phyloP scores from a whole-genome alignment of 371 early-diverging fungal genomes.

The Rhizopus delemar region DNA sequence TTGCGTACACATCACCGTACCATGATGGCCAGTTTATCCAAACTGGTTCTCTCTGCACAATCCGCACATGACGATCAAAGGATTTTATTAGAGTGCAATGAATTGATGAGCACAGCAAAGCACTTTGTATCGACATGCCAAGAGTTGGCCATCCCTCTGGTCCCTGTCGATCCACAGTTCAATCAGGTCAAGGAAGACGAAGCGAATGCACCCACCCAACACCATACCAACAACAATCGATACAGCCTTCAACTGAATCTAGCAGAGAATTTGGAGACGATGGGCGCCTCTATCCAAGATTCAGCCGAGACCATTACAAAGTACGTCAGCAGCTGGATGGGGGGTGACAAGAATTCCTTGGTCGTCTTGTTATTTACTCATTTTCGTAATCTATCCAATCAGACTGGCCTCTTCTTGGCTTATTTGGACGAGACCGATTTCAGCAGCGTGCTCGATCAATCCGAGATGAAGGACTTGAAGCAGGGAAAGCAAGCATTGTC shows the following conservation, averaged over 20 bases:
- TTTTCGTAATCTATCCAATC: conserved; percentile 47
- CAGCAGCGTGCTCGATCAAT: conserved; percentile 4
- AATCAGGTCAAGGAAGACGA: conserved; percentile 1
- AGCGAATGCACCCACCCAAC: background rate
- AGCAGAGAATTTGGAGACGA: conserved; percentile 25
- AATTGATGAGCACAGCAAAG: conserved; percentile 26
- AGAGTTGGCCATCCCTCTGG: conserved; percentile 20
- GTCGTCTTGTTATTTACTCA: conserved; percentile 47
- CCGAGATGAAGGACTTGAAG: conserved; percentile 11
- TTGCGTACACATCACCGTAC: conserved; percentile 74
- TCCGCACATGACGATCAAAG: conserved; percentile 57
- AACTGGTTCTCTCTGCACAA: conserved; percentile 66
- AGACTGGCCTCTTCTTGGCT: conserved; percentile 34
- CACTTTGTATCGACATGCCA: conserved; percentile 36
- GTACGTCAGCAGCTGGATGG: conserved; percentile 5
- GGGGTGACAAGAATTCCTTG: conserved; percentile 16
- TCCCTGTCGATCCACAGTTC: conserved; percentile 21
- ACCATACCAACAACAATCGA: conserved; percentile 1
- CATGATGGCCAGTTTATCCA: conserved; percentile 76
- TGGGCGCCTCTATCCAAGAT: conserved; percentile 30
- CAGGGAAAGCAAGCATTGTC: conserved; percentile 40
- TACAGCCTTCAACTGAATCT: conserved; percentile 22
- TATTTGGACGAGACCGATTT: conserved; percentile 34
- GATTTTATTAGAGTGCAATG: conserved; percentile 25
- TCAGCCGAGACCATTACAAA: conserved; percentile 33